Evolutionary conservation across 305 asterid species (phyloP).

Genomic region (Rubia peregrina): DNA sequence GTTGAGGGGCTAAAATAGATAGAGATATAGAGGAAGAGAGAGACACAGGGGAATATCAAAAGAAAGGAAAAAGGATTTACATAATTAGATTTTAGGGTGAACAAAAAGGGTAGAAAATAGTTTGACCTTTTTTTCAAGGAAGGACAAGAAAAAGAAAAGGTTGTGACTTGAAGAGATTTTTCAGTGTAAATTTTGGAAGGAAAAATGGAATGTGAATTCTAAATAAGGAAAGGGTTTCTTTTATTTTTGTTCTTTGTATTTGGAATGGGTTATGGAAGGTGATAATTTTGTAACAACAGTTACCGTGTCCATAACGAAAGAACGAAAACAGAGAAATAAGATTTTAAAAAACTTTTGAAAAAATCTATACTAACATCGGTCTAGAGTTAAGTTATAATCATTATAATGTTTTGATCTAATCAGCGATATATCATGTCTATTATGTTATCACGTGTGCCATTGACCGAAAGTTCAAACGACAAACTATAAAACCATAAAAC

Average conservation of each 20-base stretch:
- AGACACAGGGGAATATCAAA: neutral
- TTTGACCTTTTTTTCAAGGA: slow-evolving; percentile 11
- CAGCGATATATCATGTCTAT: no score
- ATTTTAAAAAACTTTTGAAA: no score
- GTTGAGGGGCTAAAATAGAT: neutral
- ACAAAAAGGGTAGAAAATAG: slow-evolving; percentile 16
- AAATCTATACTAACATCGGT: no score
- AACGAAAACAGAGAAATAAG: no score
- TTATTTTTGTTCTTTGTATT: neutral
- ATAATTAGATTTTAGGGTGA: neutral
- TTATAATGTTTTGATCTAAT: no score
- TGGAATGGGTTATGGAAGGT: neutral
- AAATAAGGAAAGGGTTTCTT: neutral
- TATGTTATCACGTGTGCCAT: no score
- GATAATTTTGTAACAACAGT: neutral
- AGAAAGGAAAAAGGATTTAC: neutral
- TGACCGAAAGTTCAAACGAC: no score
- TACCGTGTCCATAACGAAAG: no score
- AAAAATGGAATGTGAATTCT: neutral
- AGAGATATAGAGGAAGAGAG: neutral
- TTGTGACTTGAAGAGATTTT: slow-evolving; percentile 2
- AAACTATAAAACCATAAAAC: no score
- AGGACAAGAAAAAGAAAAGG: neutral
- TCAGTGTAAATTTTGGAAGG: neutral
- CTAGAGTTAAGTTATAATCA: no score